A percentile compares a stretch with the other conserved stretches of the same genome.
Evolutionary conservation across 768 basidiomycete genomes (phyloP).

Genomic region (Kwoniella europaea): DNA sequence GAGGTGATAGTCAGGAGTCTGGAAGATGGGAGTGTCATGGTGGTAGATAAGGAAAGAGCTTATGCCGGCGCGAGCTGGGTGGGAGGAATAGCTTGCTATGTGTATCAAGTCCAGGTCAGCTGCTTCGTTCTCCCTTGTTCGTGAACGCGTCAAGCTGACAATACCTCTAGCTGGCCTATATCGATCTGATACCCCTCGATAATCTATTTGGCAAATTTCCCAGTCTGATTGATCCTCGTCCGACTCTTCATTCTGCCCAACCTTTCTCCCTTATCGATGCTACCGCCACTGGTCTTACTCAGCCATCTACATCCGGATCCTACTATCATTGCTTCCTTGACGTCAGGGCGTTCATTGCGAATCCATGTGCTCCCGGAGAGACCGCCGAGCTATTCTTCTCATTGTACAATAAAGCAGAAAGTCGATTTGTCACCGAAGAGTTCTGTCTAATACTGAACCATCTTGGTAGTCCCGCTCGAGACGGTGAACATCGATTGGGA

Average conservation of each 20-base stretch:
- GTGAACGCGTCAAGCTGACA: neutral
- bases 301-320: slow-evolving; percentile 60
- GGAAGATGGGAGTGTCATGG: slow-evolving; percentile 83
- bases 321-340: slow-evolving; percentile 92
- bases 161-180: slow-evolving; percentile 50
- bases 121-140: neutral
- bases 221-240: slow-evolving; percentile 24
- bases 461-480: slow-evolving; percentile 66
- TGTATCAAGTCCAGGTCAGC: slow-evolving; percentile 62
- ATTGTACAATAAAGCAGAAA: slow-evolving; percentile 79
- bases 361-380: slow-evolving; percentile 86
- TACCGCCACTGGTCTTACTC: neutral
- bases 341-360: slow-evolving; percentile 87
- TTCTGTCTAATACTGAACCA: slow-evolving; percentile 88
- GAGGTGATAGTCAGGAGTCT: slow-evolving; percentile 98
- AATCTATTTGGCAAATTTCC: slow-evolving; percentile 32
- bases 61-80: slow-evolving; percentile 40
- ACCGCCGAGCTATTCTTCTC: slow-evolving; percentile 93
- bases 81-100: slow-evolving; percentile 67
- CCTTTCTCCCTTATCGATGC: slow-evolving; percentile 19
- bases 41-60: slow-evolving; percentile 82
- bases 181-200: slow-evolving; percentile 53
- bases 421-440: slow-evolving; percentile 89
- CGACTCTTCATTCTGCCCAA: slow-evolving; percentile 2
- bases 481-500: slow-evolving; percentile 63